These are phyloP conservation scores for Aspergillus sp. DNA, from an alignment of 2,329 filamentous ascomycete species.

Conservation along the genomic window DNA sequence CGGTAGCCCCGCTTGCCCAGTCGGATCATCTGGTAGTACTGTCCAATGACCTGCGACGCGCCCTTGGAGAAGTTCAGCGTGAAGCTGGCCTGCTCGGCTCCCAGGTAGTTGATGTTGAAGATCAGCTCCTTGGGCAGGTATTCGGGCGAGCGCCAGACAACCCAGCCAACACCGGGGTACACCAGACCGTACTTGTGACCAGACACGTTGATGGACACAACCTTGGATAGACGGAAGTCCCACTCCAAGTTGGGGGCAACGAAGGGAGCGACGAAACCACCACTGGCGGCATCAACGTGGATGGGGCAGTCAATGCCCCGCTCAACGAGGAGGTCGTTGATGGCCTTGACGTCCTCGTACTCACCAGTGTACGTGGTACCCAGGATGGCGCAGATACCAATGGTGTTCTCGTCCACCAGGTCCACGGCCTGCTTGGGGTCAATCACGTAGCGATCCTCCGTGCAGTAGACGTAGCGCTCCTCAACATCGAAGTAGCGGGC, in stretches of 20 bases:
- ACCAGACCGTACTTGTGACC: slow-evolving; percentile 84
- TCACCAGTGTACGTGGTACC: slow-evolving; percentile 95
- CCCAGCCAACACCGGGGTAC: slow-evolving; percentile 93
- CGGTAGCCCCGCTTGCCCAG: slow-evolving; percentile 91
- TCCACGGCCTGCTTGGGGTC: slow-evolving; percentile 64
- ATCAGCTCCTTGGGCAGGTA: slow-evolving; percentile 87
- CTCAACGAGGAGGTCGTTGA: slow-evolving; percentile 83
- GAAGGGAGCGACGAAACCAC: slow-evolving; percentile 92
- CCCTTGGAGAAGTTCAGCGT: slow-evolving; percentile 98
- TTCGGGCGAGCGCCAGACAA: slow-evolving; percentile 81
- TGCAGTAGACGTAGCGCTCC: slow-evolving; percentile 74
- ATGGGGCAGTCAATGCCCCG: slow-evolving; percentile 78
- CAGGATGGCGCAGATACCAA: slow-evolving; percentile 88
- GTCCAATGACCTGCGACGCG: slow-evolving; percentile 89
- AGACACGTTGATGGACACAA: slow-evolving; percentile 91
- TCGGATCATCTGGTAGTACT: slow-evolving; percentile 96
- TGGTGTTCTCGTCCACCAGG: slow-evolving; percentile 69
- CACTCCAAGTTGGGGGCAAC: slow-evolving; percentile 80
- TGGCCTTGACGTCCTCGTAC: slow-evolving; percentile 89
- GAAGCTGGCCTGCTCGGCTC: slow-evolving; percentile 92
- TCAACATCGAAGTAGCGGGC: slow-evolving; percentile 90
- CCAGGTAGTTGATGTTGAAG: slow-evolving; percentile 99
- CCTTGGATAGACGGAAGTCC: slow-evolving; percentile 88
- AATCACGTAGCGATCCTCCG: slow-evolving; percentile 62
- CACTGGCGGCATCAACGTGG: slow-evolving; percentile 89